Conservation (phyloP, 805 yeast species). For the Grigorovia humatica region DNA sequence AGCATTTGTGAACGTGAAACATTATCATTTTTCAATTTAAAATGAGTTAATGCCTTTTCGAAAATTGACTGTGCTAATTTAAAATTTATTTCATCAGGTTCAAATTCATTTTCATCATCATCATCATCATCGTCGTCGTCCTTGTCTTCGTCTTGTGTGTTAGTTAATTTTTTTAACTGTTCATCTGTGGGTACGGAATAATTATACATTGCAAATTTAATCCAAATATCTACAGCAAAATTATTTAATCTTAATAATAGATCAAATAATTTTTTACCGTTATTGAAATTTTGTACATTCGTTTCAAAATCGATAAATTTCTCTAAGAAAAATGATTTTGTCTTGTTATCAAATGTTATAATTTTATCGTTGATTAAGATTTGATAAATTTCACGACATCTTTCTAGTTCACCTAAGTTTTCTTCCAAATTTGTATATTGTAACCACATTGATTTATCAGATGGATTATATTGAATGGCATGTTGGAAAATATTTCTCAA, state of each 20-base stretch:
- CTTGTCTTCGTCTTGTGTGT: conserved; percentile 4
- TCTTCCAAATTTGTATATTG: conserved; percentile 62
- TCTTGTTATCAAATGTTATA: conserved; percentile 10
- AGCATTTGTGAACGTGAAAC: conserved; percentile 43
- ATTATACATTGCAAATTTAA: conserved; percentile 63
- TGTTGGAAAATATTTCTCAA: conserved; percentile 64
- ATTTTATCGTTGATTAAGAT: conserved; percentile 32
- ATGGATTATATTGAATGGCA: conserved; percentile 30
- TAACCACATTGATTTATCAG: conserved; percentile 37
- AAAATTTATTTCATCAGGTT: conserved; percentile 41
- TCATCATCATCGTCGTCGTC: conserved; percentile 27
- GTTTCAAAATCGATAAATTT: conserved; percentile 43
- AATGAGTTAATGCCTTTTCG: conserved; percentile 39
- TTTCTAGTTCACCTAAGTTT: conserved; percentile 52
- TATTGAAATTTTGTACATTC: conserved; percentile 46
- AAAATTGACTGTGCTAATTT: conserved; percentile 46
- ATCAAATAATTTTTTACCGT: conserved; percentile 44
- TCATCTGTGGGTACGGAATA: conserved; percentile 48
- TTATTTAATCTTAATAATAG: conserved; percentile 28
- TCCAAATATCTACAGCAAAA: conserved; percentile 40
- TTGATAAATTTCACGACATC: conserved; percentile 56
- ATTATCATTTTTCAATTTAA: conserved; percentile 29
- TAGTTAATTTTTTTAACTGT: conserved; percentile 14
- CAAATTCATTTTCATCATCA: conserved; percentile 38
- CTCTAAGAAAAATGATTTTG: conserved; percentile 23